Percentiles rank a stretch among this genome's conserved stretches.
phyloP scores from a whole-genome alignment of 257 asterid genomes.

The Solanum paucissectum region DNA sequence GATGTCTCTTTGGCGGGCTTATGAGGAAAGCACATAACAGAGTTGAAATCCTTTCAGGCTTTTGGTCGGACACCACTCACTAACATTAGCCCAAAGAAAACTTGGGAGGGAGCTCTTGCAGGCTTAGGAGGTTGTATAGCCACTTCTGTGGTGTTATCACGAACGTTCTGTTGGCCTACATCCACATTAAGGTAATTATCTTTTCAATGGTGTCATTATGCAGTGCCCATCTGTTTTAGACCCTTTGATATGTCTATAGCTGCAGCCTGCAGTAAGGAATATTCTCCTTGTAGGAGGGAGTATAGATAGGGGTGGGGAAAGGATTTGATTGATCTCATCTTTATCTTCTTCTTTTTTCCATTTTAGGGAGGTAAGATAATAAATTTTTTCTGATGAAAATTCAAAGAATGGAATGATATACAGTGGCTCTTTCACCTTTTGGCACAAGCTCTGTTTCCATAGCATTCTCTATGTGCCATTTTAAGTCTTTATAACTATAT shows the following conservation, averaged over 20 bases:
- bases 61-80: constrained; percentile 96
- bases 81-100: constrained; percentile 85
- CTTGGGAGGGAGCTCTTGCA: constrained; percentile 93
- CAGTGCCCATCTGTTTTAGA: background rate
- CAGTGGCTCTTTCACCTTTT: background rate
- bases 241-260: background rate
- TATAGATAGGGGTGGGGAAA: background rate
- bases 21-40: background rate
- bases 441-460: background rate
- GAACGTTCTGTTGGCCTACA: constrained; percentile 66
- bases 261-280: background rate
- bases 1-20: constrained; percentile 3
- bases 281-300: background rate
- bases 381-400: background rate
- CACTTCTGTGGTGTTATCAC: constrained; percentile 59
- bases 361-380: background rate
- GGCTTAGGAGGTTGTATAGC: constrained; percentile 86
- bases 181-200: constrained; percentile 47
- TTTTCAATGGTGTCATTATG: background rate
- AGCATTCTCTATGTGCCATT: background rate
- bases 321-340: background rate
- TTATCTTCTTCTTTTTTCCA: background rate
- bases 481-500: background rate
- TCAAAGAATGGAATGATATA: background rate
- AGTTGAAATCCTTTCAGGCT: constrained; percentile 39